Evolutionary conservation across 2,329 filamentous ascomycete genomes (phyloP).

Genomic region (Lasiodiplodia sp.): DNA sequence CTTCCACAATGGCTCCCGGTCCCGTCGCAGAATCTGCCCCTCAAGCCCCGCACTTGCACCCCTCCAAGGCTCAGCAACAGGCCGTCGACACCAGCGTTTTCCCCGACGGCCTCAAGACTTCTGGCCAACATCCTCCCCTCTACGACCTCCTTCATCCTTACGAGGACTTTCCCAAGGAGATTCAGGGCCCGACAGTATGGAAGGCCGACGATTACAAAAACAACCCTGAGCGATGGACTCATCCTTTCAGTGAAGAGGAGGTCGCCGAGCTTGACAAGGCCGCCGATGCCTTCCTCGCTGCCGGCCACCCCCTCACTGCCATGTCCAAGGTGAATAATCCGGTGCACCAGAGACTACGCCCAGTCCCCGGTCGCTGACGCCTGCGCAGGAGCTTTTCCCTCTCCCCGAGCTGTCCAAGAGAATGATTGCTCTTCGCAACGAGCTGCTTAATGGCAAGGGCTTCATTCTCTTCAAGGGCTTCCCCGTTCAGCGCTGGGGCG

Average conservation of each 20-base stretch:
- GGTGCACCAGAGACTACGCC: no score
- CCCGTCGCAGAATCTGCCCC: slow-evolving; percentile 27
- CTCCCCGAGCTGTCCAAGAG: slow-evolving; percentile 64
- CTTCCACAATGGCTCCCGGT: slow-evolving; percentile 26
- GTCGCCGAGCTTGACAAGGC: slow-evolving; percentile 70
- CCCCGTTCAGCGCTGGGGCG: slow-evolving; percentile 77
- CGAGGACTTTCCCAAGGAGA: slow-evolving; percentile 72
- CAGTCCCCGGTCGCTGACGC: not conserved
- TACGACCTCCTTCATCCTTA: slow-evolving; percentile 72
- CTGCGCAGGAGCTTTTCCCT: slow-evolving; percentile 62
- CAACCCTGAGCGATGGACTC: slow-evolving; percentile 74
- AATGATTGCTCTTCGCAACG: slow-evolving; percentile 65
- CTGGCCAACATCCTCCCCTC: slow-evolving; percentile 75
- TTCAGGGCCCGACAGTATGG: slow-evolving; percentile 78
- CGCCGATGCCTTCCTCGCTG: slow-evolving; percentile 73
- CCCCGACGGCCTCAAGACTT: slow-evolving; percentile 71
- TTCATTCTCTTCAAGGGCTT: slow-evolving; percentile 91
- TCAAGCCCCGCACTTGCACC: slow-evolving; percentile 21
- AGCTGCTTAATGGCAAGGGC: slow-evolving; percentile 83
- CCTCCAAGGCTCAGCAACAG: slow-evolving; percentile 22
- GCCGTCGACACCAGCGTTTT: slow-evolving; percentile 55
- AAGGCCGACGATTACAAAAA: slow-evolving; percentile 68
- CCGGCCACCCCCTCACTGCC: slow-evolving; percentile 72
- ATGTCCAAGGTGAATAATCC: slow-evolving; percentile 64
- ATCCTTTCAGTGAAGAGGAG: slow-evolving; percentile 71